Evolutionary conservation across 805 yeast genomes (phyloP).

Genomic region (Sungouiella blattae): DNA sequence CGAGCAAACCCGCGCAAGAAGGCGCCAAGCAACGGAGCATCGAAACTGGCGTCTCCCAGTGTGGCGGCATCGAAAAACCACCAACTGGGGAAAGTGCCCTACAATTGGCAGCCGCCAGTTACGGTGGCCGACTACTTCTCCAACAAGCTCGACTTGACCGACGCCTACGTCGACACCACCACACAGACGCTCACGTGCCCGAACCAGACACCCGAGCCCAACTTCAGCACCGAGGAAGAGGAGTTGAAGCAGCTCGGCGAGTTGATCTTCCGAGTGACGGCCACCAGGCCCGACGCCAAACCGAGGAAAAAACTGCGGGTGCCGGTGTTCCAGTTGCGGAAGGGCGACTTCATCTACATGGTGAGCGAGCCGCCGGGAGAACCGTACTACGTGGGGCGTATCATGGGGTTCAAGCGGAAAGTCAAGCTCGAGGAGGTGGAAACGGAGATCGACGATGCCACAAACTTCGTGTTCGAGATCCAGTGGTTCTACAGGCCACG

Average conservation of each 20-base stretch:
- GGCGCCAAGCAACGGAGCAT: conserved; percentile 1
- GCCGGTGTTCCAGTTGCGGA: conserved; percentile 33
- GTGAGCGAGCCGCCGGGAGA: conserved; percentile 92
- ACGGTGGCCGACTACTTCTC: conserved; percentile 39
- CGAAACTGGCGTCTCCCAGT: not conserved
- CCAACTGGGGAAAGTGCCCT: conserved; percentile 8
- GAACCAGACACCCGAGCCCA: conserved; percentile 16
- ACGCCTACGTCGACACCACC: conserved; percentile 39
- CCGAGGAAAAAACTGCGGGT: conserved; percentile 15
- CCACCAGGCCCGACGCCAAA: conserved; percentile 4
- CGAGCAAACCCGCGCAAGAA: conserved; percentile 3
- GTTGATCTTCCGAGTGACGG: conserved; percentile 8
- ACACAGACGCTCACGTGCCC: conserved; percentile 39
- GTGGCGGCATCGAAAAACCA: not conserved
- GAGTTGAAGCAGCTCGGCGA: conserved; percentile 9
- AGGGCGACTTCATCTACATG: conserved; percentile 74
- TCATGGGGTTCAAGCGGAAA: conserved; percentile 58
- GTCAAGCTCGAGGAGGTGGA: conserved; percentile 6
- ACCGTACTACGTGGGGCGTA: conserved; percentile 84
- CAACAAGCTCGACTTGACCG: conserved; percentile 36
- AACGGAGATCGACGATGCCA: conserved; percentile 40
- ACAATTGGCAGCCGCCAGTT: conserved; percentile 50
- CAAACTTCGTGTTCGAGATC: conserved; percentile 58
- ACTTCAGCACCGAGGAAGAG: conserved; percentile 3
- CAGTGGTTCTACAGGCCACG: conserved; percentile 92